These are phyloP conservation scores for Athelia psychrophila DNA, from an alignment of 1,284 basidiomycete genomes.

Conservation along the genomic window DNA sequence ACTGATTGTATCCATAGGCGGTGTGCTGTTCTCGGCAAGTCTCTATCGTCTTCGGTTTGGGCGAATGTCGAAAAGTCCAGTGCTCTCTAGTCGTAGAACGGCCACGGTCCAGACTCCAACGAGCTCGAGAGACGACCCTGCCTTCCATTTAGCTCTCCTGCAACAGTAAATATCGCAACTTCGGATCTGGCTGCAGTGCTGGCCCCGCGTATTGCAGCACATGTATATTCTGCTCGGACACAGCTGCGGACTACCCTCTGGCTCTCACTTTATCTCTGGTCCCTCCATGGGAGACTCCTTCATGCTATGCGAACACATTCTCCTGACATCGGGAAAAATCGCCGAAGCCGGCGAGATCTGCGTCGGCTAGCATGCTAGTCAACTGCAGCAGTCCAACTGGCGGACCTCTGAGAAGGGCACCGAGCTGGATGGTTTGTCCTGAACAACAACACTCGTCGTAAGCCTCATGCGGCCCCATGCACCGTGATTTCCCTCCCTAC, in stretches of 20 bases:
- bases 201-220: no score
- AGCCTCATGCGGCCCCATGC: constrained; percentile 13
- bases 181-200: no score
- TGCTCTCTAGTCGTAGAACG: no score
- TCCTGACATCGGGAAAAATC: constrained; percentile 44
- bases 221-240: no score
- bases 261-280: constrained; percentile 43
- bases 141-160: no score
- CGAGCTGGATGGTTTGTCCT: not conserved
- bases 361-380: constrained; percentile 39
- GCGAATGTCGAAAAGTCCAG: no score
- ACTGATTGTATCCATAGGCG: no score
- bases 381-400: constrained; percentile 12
- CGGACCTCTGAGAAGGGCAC: not conserved
- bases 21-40: no score
- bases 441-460: not conserved
- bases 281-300: constrained; percentile 46
- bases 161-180: no score
- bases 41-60: no score
- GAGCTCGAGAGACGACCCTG: no score
- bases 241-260: constrained; percentile 38
- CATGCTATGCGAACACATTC: constrained; percentile 45
- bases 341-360: constrained; percentile 38
- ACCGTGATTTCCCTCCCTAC: constrained; percentile 13
- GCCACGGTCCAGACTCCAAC: no score